phyloP scores from a whole-genome alignment of 257 asterid genomes.

The Coffea eugenioides region DNA sequence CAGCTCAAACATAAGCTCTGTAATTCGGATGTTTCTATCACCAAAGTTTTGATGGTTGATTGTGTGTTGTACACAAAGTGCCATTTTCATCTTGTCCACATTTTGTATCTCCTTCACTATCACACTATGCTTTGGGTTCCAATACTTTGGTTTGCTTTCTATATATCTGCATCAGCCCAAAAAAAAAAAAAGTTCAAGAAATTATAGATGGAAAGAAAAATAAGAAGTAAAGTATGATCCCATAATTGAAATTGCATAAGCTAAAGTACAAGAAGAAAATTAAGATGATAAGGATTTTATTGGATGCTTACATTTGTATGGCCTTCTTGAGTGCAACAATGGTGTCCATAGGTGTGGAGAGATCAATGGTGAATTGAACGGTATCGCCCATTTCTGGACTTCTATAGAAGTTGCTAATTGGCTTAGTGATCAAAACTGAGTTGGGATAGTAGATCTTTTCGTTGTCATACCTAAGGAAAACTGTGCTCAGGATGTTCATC shows the following conservation, averaged over 20 bases:
- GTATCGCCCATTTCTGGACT: conserved; percentile 65
- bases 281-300: too few species aligned
- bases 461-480: conserved; percentile 55
- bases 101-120: conserved; percentile 53
- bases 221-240: too few species aligned
- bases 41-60: conserved; percentile 59
- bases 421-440: conserved; percentile 46
- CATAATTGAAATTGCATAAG: neutral
- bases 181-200: neutral
- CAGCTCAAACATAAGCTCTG: conserved; percentile 53
- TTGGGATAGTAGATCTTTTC: conserved; percentile 68
- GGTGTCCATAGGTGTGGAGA: conserved; percentile 49
- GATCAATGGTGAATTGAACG: conserved; percentile 46
- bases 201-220: neutral
- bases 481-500: conserved; percentile 68
- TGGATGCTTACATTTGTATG: conserved; percentile 39
- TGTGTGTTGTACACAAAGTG: conserved; percentile 46
- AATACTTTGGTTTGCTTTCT: conserved; percentile 64
- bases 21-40: conserved; percentile 42
- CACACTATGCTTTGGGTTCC: conserved; percentile 59
- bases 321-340: conserved; percentile 52
- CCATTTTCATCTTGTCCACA: conserved; percentile 52
- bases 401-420: conserved; percentile 64
- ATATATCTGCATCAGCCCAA: conserved; percentile 36
- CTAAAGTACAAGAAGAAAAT: neutral